Evolutionary conservation across 306 rosid species (phyloP).

Genomic region (Begonia fuchsioides): DNA sequence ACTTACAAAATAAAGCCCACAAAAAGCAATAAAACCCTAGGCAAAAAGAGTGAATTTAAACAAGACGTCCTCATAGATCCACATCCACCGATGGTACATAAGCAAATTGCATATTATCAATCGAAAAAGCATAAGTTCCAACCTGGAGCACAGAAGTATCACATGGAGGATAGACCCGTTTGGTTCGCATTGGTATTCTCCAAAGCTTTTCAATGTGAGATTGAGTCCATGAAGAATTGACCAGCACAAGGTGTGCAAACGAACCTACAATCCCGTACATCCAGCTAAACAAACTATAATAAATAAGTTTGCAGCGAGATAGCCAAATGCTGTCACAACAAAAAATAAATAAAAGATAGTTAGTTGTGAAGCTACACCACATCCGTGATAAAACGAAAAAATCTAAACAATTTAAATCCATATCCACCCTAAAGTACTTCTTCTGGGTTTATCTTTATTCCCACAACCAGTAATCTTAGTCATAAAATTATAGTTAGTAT

Average conservation of each 20-base stretch:
- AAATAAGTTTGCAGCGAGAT: constrained; percentile 56
- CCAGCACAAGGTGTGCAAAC: constrained; percentile 83
- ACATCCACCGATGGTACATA: no score
- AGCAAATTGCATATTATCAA: neutral
- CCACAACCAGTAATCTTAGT: no score
- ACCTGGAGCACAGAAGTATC: constrained; percentile 93
- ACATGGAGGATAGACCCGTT: constrained; percentile 90
- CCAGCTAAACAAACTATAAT: constrained; percentile 64
- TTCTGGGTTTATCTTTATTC: no score
- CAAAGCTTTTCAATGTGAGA: constrained; percentile 73
- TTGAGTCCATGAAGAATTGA: constrained; percentile 91
- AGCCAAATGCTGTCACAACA: constrained; percentile 55
- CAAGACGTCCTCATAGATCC: no score
- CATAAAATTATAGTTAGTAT: no score
- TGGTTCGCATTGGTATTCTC: constrained; percentile 53
- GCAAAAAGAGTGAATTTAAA: no score
- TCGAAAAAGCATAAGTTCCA: constrained; percentile 9
- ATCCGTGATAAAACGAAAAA: no score
- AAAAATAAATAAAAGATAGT: constrained; percentile 8
- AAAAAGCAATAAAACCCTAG: no score
- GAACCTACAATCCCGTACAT: constrained; percentile 78
- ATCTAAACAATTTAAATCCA: no score
- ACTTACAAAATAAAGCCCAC: no score
- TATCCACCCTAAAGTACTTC: no score
- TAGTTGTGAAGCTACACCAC: no score